A percentile compares a stretch with the other conserved stretches of the same genome.
phyloP scores from a whole-genome alignment of 805 yeast genomes.

The Phaffomyces antillensis region DNA sequence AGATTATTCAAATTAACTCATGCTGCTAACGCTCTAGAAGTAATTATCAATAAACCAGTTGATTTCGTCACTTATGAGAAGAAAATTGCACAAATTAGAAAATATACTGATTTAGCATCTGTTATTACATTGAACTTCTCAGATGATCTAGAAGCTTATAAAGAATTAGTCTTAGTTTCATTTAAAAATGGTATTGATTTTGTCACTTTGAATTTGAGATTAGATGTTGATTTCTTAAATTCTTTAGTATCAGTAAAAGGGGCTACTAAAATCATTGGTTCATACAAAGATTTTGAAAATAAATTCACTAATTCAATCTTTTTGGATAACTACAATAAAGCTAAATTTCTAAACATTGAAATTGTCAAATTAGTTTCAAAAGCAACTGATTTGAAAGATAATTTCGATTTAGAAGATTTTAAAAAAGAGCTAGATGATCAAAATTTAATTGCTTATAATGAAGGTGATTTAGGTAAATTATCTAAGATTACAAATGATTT shows the following conservation, averaged over 20 bases:
- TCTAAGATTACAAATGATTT: conserved; percentile 70
- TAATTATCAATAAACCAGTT: conserved; percentile 52
- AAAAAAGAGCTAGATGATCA: conserved; percentile 41
- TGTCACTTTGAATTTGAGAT: conserved; percentile 72
- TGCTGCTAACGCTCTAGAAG: conserved; percentile 79
- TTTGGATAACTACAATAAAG: conserved; percentile 67
- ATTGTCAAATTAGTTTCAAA: conserved; percentile 77
- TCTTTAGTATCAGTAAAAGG: conserved; percentile 46
- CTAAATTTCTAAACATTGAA: conserved; percentile 58
- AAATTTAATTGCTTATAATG: conserved; percentile 80
- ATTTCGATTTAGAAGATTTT: conserved; percentile 64
- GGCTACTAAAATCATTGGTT: conserved; percentile 68
- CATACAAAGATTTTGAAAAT: conserved; percentile 50
- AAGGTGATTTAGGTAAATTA: conserved; percentile 69
- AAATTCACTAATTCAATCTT: conserved; percentile 16
- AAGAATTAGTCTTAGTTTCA: conserved; percentile 50
- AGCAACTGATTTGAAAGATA: conserved; percentile 61
- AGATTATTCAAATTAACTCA: conserved; percentile 42
- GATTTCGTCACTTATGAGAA: conserved; percentile 54
- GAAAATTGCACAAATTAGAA: conserved; percentile 66
- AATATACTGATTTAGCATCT: conserved; percentile 61
- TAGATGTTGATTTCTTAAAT: conserved; percentile 49
- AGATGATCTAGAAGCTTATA: conserved; percentile 37
- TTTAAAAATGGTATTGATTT: conserved; percentile 73
- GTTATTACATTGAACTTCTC: conserved; percentile 70